Percentiles rank a stretch among this genome's conserved stretches.
Evolutionary conservation across 139 green algal species (phyloP).

Genomic region (Closterium sp.): DNA sequence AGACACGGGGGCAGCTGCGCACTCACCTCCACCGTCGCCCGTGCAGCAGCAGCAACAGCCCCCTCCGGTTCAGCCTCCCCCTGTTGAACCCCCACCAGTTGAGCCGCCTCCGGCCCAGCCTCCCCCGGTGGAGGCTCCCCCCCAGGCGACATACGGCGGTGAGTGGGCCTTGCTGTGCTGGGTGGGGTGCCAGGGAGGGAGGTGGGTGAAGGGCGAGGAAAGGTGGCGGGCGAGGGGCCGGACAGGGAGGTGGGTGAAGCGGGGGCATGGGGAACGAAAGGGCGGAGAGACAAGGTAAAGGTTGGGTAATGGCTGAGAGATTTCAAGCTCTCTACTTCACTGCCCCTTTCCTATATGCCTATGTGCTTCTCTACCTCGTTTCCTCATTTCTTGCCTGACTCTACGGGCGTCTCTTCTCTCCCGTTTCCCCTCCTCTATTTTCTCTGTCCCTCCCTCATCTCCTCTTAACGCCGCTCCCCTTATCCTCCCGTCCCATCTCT

Average conservation of each 20-base stretch:
- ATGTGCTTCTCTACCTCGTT: too few relatives aligned
- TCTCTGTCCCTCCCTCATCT: neutral
- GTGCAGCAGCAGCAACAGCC: neutral
- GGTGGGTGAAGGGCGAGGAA: too few relatives aligned
- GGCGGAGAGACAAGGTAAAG: neutral
- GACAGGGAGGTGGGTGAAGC: too few relatives aligned
- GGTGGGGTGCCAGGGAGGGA: too few relatives aligned
- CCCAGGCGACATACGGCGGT: neutral
- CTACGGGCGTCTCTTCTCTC: too few relatives aligned
- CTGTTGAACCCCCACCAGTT: neutral
- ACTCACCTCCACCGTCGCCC: neutral
- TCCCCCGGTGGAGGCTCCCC: neutral
- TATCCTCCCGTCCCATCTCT: neutral
- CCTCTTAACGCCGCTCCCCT: too few relatives aligned
- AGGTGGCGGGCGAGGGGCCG: too few relatives aligned
- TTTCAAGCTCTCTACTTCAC: neutral
- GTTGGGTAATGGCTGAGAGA: too few relatives aligned
- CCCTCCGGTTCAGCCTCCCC: neutral
- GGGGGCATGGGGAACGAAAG: neutral
- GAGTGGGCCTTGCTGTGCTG: too few relatives aligned
- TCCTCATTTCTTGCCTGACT: too few relatives aligned
- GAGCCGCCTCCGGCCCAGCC: neutral
- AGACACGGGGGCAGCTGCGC: neutral
- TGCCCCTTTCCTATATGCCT: neutral
- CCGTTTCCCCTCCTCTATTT: neutral